Evolutionary conservation across 2,329 filamentous ascomycete species (phyloP).

Genomic region (Didymella arachidicola): DNA sequence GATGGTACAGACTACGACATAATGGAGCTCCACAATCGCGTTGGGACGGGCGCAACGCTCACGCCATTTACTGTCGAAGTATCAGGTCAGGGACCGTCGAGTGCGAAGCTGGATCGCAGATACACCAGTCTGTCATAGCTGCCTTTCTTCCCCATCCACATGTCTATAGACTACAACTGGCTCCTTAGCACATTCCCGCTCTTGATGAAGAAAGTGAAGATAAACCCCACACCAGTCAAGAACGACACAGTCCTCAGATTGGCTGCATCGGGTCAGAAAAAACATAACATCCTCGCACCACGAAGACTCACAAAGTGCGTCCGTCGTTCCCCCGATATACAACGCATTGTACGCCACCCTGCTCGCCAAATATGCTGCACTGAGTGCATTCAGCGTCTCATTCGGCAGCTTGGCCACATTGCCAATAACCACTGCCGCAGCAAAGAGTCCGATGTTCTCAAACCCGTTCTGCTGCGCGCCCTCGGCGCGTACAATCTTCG

Average conservation of each 20-base stretch:
- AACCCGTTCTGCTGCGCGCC: constrained; percentile 13
- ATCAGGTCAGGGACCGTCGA: too few relatives aligned
- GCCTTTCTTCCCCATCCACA: background rate
- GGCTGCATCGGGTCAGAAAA: background rate
- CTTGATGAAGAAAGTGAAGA: constrained; percentile 16
- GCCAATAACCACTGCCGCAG: constrained; percentile 8
- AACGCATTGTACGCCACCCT: constrained; percentile 5
- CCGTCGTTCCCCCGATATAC: constrained; percentile 8
- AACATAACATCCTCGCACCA: too few relatives aligned
- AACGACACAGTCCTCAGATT: constrained; percentile 5
- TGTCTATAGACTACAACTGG: background rate
- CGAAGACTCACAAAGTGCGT: background rate
- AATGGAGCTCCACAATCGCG: background rate
- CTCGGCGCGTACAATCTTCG: constrained; percentile 13
- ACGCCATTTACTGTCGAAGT: too few relatives aligned
- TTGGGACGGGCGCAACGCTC: too few relatives aligned
- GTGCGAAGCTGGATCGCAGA: too few relatives aligned
- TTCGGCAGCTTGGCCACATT: constrained; percentile 14
- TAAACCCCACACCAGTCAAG: constrained; percentile 3
- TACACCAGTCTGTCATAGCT: too few relatives aligned
- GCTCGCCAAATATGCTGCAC: background rate
- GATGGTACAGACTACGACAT: background rate
- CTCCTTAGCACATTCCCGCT: constrained; percentile 6
- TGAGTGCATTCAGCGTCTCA: constrained; percentile 8
- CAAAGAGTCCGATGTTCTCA: constrained; percentile 13